Conservation (phyloP, 176 grass and related monocot genomes). For the Rhynchospora tenuis region DNA sequence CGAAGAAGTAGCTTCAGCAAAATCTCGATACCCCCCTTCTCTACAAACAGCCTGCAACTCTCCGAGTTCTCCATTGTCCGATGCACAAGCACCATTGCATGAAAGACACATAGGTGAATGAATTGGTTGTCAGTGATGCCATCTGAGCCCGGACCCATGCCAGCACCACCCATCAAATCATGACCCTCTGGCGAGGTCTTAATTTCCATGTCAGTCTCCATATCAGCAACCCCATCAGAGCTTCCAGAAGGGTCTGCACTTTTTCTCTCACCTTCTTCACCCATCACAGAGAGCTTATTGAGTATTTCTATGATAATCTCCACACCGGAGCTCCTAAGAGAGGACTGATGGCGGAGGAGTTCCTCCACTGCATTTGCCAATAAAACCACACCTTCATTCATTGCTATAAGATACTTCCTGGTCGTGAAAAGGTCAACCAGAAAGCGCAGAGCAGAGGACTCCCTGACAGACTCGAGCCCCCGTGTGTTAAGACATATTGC, state of each 20-base stretch:
- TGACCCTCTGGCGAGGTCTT: constrained; percentile 33
- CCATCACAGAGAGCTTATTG: constrained; percentile 57
- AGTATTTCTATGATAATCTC: constrained; percentile 98
- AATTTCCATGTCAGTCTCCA: constrained; percentile 85
- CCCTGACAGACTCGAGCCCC: constrained; percentile 85
- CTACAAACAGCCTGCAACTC: constrained; percentile 96
- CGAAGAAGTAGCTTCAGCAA: constrained; percentile 77
- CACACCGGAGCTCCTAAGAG: constrained; percentile 85
- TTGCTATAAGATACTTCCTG: constrained; percentile 85
- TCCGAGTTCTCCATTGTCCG: constrained; percentile 96
- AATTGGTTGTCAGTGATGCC: constrained; percentile 78
- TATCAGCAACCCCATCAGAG: constrained; percentile 64
- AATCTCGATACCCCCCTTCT: constrained; percentile 74
- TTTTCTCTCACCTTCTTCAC: constrained; percentile 31
- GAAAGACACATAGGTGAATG: constrained; percentile 87
- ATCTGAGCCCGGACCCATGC: constrained; percentile 50
- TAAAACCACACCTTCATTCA: constrained; percentile 96
- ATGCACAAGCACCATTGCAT: constrained; percentile 94
- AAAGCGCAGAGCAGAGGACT: constrained; percentile 68
- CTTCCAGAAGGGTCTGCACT: constrained; percentile 36
- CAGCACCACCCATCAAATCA: constrained; percentile 75
- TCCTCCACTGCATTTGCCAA: constrained; percentile 95
- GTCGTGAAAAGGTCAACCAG: constrained; percentile 79
- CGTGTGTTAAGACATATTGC: constrained; percentile 89
- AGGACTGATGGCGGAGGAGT: constrained; percentile 88